Conservation (phyloP, 768 basidiomycete species). For the Cystofilobasidium capitatum region DNA sequence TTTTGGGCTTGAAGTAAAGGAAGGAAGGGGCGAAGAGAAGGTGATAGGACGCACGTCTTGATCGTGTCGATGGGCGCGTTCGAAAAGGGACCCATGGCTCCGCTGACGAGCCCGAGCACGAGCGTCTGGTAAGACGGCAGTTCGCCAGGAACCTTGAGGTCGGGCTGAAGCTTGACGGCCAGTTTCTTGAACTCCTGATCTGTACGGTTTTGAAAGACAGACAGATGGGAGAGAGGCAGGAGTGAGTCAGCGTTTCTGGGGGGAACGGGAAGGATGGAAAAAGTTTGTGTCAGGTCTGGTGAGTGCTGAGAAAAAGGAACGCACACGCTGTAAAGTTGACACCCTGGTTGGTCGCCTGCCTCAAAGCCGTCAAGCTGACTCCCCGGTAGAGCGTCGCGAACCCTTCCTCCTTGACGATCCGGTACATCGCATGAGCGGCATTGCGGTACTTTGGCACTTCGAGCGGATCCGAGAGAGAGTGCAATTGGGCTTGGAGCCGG, state of each 20-base stretch:
- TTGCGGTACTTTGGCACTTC: slow-evolving; percentile 90
- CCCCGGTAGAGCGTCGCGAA: slow-evolving; percentile 76
- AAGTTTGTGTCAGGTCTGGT: background rate
- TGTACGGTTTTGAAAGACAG: background rate
- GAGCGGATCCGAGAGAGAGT: slow-evolving; percentile 89
- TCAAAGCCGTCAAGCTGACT: slow-evolving; percentile 79
- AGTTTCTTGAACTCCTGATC: slow-evolving; percentile 77
- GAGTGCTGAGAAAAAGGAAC: slow-evolving; percentile 42
- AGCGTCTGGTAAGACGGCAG: slow-evolving; percentile 94
- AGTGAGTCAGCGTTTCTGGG: background rate
- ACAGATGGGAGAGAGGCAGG: background rate
- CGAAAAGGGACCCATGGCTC: slow-evolving; percentile 96
- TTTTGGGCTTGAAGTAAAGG: too few relatives aligned
- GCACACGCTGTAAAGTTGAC: slow-evolving; percentile 86
- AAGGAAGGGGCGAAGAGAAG: background rate
- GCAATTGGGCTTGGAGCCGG: slow-evolving; percentile 90
- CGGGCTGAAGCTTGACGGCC: slow-evolving; percentile 67
- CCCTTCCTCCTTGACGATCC: slow-evolving; percentile 88
- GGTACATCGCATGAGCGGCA: slow-evolving; percentile 91
- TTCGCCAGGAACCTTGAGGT: slow-evolving; percentile 47
- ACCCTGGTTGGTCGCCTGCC: slow-evolving; percentile 99
- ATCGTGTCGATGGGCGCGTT: slow-evolving; percentile 63
- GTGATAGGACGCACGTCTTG: slow-evolving; percentile 13
- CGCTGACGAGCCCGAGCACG: slow-evolving; percentile 86
- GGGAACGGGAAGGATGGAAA: background rate